These are phyloP conservation scores for Tuber aestivum DNA, from an alignment of 495 filamentous ascomycete genomes.

Conservation along the genomic window DNA sequence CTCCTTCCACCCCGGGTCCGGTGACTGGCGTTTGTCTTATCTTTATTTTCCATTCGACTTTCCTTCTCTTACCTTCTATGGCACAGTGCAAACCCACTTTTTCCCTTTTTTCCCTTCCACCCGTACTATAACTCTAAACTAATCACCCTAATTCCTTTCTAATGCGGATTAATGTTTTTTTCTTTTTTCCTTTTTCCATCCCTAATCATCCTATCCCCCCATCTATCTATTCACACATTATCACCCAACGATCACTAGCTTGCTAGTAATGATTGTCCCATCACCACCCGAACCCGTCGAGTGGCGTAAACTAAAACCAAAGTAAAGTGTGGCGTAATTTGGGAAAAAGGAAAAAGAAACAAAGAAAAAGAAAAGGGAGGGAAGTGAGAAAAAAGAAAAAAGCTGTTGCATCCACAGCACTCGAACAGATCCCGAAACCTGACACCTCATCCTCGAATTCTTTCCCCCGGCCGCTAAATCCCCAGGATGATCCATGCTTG, in stretches of 20 bases:
- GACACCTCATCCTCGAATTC: background rate
- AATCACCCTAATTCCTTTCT: background rate
- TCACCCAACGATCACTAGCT: background rate
- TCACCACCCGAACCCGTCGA: background rate
- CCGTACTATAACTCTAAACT: background rate
- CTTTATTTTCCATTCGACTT: background rate
- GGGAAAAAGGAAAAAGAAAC: background rate
- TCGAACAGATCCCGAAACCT: background rate
- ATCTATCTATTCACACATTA: background rate
- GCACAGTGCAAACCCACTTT: background rate
- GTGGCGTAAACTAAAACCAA: background rate
- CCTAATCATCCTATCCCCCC: background rate
- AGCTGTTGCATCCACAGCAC: background rate
- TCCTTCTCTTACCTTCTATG: background rate
- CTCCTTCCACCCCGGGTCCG: constrained; percentile 6
- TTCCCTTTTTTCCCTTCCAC: background rate
- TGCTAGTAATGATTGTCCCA: background rate
- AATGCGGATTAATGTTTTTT: background rate
- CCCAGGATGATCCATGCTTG: constrained; percentile 6
- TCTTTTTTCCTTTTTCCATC: background rate
- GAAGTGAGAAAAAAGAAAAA: background rate
- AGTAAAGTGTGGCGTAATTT: background rate
- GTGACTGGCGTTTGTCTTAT: constrained; percentile 20
- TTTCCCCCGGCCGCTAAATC: background rate
- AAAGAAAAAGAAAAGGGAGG: background rate